phyloP scores from a whole-genome alignment of 129 eudicot species.

The Saposhnikovia divaricata region DNA sequence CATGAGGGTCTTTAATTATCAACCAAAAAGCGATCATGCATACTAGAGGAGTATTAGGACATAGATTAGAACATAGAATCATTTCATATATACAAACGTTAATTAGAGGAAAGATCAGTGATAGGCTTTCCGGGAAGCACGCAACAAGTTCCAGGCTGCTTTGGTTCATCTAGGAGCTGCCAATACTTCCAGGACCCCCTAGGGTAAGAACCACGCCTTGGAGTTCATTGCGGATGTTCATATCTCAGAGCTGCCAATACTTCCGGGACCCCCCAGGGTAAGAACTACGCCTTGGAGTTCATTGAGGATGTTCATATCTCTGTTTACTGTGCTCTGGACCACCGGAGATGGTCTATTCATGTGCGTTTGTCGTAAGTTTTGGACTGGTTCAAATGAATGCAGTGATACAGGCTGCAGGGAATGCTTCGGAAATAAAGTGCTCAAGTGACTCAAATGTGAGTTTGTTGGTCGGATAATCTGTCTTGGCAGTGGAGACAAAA shows the following conservation, averaged over 20 bases:
- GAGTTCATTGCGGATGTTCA: slow-evolving; percentile 47
- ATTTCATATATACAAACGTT: not conserved
- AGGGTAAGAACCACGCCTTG: slow-evolving; percentile 78
- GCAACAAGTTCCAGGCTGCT: not conserved
- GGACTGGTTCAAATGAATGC: slow-evolving; percentile 29
- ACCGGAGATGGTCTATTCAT: slow-evolving; percentile 31
- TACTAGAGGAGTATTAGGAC: not conserved
- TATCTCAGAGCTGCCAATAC: slow-evolving; percentile 29
- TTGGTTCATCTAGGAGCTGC: not conserved
- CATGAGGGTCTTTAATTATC: not conserved
- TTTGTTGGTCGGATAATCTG: slow-evolving; percentile 34
- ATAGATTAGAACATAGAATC: not conserved
- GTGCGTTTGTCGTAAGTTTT: slow-evolving; percentile 16
- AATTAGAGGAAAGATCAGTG: not conserved
- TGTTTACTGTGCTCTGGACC: slow-evolving; percentile 20
- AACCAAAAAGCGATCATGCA: not conserved
- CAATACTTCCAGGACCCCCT: slow-evolving; percentile 62
- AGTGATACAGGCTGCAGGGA: slow-evolving; percentile 14
- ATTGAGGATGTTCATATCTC: slow-evolving; percentile 33
- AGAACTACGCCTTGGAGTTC: slow-evolving; percentile 87
- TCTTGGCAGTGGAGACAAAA: slow-evolving; percentile 20
- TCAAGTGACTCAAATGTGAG: slow-evolving; percentile 16
- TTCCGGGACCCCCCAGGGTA: slow-evolving; percentile 73
- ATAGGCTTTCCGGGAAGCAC: not conserved
- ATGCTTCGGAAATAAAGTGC: slow-evolving; percentile 30